These are phyloP conservation scores for Blastocystis sp. DNA, from an alignment of 352 stramenopile genomes.

Conservation along the genomic window DNA sequence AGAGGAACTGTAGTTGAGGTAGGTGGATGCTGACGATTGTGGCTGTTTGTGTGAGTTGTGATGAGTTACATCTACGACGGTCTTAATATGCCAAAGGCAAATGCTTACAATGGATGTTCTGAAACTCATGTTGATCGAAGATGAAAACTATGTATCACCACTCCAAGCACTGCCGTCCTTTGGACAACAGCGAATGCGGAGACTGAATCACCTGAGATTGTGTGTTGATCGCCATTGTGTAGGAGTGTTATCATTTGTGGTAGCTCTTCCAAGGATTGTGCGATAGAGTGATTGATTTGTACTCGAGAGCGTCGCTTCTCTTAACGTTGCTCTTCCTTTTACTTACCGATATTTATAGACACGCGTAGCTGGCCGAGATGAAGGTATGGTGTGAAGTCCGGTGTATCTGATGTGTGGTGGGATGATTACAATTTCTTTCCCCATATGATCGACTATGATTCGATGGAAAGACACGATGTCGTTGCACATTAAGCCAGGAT, in stretches of 20 bases:
- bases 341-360: conserved; percentile 35
- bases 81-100: conserved; percentile 61
- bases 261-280: conserved; percentile 31
- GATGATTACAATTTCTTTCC: conserved; percentile 63
- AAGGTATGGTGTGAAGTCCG: not conserved
- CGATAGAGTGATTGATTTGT: conserved; percentile 3
- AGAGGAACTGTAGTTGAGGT: not conserved
- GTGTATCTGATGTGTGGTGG: conserved; percentile 26
- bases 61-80: conserved; percentile 62
- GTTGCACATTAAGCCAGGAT: conserved; percentile 61
- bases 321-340: conserved; percentile 48
- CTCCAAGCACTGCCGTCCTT: conserved; percentile 7
- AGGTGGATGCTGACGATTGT: not conserved
- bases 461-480: conserved; percentile 56
- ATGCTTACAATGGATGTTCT: conserved; percentile 60
- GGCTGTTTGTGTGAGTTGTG: conserved; percentile 3
- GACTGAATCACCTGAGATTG: conserved; percentile 48
- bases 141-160: conserved; percentile 61
- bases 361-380: not conserved
- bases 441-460: conserved; percentile 62
- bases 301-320: conserved; percentile 9
- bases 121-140: conserved; percentile 27
- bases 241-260: not conserved
- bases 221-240: conserved; percentile 7
- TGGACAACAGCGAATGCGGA: not conserved